Conservation (phyloP, 345 rosid species). For the Firmiana major region DNA sequence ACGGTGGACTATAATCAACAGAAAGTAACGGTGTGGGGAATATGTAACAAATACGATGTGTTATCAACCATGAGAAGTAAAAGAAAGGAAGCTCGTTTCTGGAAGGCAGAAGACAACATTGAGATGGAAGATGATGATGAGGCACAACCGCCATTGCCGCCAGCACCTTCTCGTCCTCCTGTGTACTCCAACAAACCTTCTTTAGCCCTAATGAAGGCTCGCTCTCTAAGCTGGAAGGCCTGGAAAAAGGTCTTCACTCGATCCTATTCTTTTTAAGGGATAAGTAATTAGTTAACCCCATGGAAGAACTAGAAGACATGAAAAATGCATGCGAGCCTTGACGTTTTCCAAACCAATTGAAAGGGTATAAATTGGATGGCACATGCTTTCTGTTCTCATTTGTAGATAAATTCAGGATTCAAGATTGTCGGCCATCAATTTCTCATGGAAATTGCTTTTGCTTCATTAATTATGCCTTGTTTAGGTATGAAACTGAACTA, state of each 20-base stretch:
- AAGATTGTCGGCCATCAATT: background rate
- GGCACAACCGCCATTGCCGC: background rate
- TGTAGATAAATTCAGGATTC: conserved; percentile 5
- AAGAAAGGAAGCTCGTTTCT: conserved; percentile 76
- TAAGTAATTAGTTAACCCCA: background rate
- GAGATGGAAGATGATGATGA: conserved; percentile 25
- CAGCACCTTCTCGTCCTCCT: conserved; percentile 5
- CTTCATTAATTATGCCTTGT: background rate
- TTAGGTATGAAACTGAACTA: background rate
- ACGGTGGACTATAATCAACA: conserved; percentile 63
- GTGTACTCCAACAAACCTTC: conserved; percentile 19
- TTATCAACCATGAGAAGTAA: conserved; percentile 56
- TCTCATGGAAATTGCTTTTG: background rate
- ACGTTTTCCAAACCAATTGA: background rate
- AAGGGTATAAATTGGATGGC: background rate
- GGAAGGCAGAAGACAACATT: conserved; percentile 51
- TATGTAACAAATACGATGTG: conserved; percentile 76
- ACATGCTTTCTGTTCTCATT: background rate
- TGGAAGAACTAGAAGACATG: background rate
- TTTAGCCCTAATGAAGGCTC: conserved; percentile 38
- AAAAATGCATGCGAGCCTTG: background rate
- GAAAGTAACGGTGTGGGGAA: conserved; percentile 90
- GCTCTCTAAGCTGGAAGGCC: conserved; percentile 59
- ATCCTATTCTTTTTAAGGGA: conserved; percentile 52
- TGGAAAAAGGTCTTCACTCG: conserved; percentile 60